phyloP scores from a whole-genome alignment of 179 eudicot species.

The Camellia oleifera region DNA sequence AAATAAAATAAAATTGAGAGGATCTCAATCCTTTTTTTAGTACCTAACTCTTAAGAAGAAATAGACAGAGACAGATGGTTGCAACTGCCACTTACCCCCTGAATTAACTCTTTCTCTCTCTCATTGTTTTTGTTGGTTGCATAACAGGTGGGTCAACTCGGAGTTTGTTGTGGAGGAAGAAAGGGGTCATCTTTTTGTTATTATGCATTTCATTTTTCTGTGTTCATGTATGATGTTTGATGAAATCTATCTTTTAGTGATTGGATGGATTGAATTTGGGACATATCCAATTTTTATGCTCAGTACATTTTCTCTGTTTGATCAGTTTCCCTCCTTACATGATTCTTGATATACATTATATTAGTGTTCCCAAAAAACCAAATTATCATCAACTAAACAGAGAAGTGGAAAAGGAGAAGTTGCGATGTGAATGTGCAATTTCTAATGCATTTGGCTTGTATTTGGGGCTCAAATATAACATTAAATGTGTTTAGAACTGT shows the following conservation, averaged over 20 bases:
- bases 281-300: neutral
- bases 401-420: too few relatives aligned
- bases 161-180: neutral
- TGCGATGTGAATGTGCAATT: neutral
- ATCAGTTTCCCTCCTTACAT: neutral
- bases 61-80: neutral
- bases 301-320: neutral
- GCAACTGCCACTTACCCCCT: neutral
- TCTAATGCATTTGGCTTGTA: neutral
- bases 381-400: too few relatives aligned
- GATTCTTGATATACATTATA: neutral
- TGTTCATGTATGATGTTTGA: neutral
- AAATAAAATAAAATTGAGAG: too few relatives aligned
- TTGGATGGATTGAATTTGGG: too few relatives aligned
- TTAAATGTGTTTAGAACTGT: too few relatives aligned
- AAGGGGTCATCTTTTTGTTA: neutral
- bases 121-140: neutral
- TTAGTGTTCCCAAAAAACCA: neutral
- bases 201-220: neutral
- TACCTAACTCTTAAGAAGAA: too few relatives aligned
- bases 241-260: neutral
- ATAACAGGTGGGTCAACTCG: conserved; percentile 6
- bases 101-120: neutral
- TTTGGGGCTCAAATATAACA: too few relatives aligned
- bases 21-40: too few relatives aligned